Evolutionary conservation across 768 basidiomycete genomes (phyloP).

Genomic region (Pulveroboletus sp.): DNA sequence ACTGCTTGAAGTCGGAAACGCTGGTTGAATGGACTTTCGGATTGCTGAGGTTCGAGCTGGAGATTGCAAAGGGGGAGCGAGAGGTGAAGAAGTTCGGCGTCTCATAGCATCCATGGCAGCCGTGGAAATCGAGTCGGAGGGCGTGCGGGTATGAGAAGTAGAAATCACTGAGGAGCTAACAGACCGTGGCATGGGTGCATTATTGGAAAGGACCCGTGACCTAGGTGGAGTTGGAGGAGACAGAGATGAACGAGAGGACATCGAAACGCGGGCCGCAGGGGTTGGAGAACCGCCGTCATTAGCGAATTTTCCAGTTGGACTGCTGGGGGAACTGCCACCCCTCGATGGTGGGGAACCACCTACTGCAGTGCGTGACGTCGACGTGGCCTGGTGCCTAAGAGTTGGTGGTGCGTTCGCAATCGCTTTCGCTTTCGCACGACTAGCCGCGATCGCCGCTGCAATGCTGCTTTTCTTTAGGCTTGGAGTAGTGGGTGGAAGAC

Average conservation of each 20-base stretch:
- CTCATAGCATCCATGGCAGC: conserved; percentile 29
- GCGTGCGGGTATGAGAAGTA: conserved; percentile 41
- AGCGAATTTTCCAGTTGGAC: conserved; percentile 42
- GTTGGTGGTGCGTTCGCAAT: conserved; percentile 80
- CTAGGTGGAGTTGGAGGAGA: conserved; percentile 44
- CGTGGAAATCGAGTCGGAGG: conserved; percentile 35
- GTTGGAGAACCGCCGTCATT: conserved; percentile 36
- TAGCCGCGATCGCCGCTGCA: conserved; percentile 85
- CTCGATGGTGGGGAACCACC: conserved; percentile 40
- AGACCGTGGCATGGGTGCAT: conserved; percentile 39
- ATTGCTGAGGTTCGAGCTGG: conserved; percentile 32
- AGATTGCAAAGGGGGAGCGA: conserved; percentile 32
- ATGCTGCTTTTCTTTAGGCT: conserved; percentile 73
- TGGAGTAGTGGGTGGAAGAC: conserved; percentile 50
- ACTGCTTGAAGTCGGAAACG: conserved; percentile 34
- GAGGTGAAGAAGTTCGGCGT: conserved; percentile 49
- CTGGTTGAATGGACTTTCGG: conserved; percentile 38
- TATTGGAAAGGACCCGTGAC: conserved; percentile 40
- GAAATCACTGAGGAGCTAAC: conserved; percentile 34
- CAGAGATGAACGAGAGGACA: conserved; percentile 45
- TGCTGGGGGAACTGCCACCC: conserved; percentile 38
- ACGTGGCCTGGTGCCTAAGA: conserved; percentile 78
- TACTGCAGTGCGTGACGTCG: conserved; percentile 53
- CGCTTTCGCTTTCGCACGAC: conserved; percentile 80
- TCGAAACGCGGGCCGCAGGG: conserved; percentile 39